A percentile compares a stretch with the other conserved stretches of the same genome.
These are phyloP conservation scores for Globisporangium okanoganense DNA, from an alignment of 352 stramenopile species.

Conservation along the genomic window DNA sequence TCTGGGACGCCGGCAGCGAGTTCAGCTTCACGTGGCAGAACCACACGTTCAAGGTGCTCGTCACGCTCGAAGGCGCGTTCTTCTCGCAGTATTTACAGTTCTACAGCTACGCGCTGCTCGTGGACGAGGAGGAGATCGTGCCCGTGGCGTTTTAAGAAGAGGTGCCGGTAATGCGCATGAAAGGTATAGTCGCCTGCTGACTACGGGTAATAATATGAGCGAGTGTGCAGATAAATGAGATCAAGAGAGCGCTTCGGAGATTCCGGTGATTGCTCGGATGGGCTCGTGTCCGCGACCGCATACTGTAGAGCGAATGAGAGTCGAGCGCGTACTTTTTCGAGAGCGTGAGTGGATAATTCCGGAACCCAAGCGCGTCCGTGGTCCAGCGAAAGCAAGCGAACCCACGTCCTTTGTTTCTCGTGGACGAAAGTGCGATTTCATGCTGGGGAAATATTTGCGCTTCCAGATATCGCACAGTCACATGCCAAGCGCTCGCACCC, in stretches of 20 bases:
- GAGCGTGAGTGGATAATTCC: background rate
- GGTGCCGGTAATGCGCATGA: background rate
- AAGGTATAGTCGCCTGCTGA: background rate
- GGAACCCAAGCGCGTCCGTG: background rate
- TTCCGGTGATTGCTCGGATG: background rate
- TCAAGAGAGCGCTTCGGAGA: background rate
- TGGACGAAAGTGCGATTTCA: background rate
- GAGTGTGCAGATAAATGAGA: background rate
- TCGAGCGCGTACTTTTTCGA: background rate
- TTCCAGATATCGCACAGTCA: background rate
- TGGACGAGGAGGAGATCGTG: constrained; percentile 72
- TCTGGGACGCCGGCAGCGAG: constrained; percentile 79
- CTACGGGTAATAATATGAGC: background rate
- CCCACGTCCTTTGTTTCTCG: background rate
- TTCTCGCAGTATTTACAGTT: constrained; percentile 85
- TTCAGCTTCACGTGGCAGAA: constrained; percentile 61
- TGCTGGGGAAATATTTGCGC: background rate
- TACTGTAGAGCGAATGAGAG: background rate
- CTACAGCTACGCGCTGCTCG: constrained; percentile 76
- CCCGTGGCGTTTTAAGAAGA: constrained; percentile 28
- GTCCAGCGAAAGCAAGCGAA: background rate
- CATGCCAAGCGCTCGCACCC: background rate
- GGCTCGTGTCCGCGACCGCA: background rate
- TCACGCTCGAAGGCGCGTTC: constrained; percentile 75
- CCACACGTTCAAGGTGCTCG: constrained; percentile 74